Percentiles rank a stretch among this genome's conserved stretches.
Evolutionary conservation across 73 alveolate species (phyloP).

Genomic region (Effrenium voratum): DNA sequence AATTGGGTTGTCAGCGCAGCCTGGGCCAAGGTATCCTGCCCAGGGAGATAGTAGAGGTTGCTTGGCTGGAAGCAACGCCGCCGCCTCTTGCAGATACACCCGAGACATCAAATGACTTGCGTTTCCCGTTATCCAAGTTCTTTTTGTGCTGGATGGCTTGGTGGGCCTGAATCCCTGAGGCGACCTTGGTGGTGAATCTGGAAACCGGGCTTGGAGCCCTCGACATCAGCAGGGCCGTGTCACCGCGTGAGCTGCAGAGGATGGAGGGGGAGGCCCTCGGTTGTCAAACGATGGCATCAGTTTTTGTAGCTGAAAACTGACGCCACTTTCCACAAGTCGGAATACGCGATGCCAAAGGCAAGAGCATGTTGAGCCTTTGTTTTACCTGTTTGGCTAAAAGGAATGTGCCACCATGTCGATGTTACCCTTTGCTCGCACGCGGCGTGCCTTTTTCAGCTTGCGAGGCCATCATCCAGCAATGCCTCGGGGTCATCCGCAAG

Average conservation of each 20-base stretch:
- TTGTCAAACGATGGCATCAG: conserved; percentile 5
- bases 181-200: conserved; percentile 21
- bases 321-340: too few relatives aligned
- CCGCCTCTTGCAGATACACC: too few relatives aligned
- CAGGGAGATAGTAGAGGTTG: conserved; percentile 38
- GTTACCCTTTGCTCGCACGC: too few relatives aligned
- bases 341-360: too few relatives aligned
- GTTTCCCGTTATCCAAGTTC: too few relatives aligned
- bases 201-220: not conserved
- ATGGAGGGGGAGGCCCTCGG: not conserved
- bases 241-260: not conserved
- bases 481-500: conserved; percentile 72
- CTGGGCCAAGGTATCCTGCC: conserved; percentile 58
- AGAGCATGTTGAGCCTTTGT: too few relatives aligned
- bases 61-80: not conserved
- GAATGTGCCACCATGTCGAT: not conserved
- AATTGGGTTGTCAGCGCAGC: not conserved
- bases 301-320: too few relatives aligned
- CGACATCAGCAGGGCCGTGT: not conserved
- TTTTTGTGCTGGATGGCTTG: too few relatives aligned
- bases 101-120: too few relatives aligned
- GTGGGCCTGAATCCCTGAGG: not conserved
- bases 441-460: too few relatives aligned
- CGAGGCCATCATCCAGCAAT: conserved; percentile 70
- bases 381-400: not conserved